These are phyloP conservation scores for Wickerhamomyces xylosicus DNA, from an alignment of 805 yeast species.

Conservation along the genomic window DNA sequence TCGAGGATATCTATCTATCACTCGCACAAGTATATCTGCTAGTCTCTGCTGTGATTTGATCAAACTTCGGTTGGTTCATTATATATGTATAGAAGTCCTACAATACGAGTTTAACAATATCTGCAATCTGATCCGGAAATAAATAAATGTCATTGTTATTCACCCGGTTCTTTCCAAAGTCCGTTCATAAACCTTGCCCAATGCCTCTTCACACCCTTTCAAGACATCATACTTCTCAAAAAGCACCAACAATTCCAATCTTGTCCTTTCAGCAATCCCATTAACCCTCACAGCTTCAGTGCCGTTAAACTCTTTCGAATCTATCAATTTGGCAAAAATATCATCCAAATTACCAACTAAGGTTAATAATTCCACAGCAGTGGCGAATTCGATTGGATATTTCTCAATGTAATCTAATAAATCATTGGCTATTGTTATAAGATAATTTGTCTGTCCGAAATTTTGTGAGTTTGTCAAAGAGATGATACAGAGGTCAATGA, in stretches of 20 bases:
- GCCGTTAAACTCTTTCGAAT: constrained; percentile 23
- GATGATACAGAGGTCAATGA: constrained; percentile 53
- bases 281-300: constrained; percentile 44
- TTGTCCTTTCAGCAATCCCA: constrained; percentile 42
- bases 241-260: constrained; percentile 28
- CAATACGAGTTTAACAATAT: too few relatives aligned
- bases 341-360: constrained; percentile 29
- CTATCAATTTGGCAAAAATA: constrained; percentile 28
- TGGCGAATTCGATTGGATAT: constrained; percentile 19
- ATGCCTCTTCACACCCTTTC: constrained; percentile 33
- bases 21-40: too few relatives aligned
- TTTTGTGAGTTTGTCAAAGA: constrained; percentile 26
- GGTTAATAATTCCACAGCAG: constrained; percentile 20
- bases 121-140: not conserved
- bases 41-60: too few relatives aligned
- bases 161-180: constrained; percentile 26
- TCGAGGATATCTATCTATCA: too few relatives aligned
- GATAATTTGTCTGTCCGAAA: constrained; percentile 54
- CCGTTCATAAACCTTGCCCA: constrained; percentile 33
- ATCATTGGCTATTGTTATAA: constrained; percentile 57
- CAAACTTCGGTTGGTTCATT: too few relatives aligned
- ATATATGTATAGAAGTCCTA: too few relatives aligned
- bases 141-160: not conserved
- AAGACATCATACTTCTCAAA: constrained; percentile 23
- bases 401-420: constrained; percentile 48